These are phyloP conservation scores for Penicillium fuscoglaucum DNA, from an alignment of 2,329 filamentous ascomycete genomes.

Conservation along the genomic window DNA sequence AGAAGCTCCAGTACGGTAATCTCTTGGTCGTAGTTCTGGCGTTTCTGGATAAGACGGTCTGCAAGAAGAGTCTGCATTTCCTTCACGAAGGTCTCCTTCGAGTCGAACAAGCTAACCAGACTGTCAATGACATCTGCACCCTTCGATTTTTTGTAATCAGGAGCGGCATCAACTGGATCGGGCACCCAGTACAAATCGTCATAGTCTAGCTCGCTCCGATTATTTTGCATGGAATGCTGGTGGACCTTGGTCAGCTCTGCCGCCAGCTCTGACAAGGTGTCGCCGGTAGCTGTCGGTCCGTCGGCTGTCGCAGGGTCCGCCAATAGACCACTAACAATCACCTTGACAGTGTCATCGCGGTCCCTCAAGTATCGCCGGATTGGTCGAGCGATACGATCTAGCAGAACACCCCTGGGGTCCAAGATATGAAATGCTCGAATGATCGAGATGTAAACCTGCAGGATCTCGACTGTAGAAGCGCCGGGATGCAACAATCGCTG, in stretches of 20 bases:
- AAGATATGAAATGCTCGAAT: conserved; percentile 64
- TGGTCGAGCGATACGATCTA: conserved; percentile 65
- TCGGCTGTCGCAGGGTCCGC: conserved; percentile 52
- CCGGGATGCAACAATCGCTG: conserved; percentile 62
- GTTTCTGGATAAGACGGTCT: conserved; percentile 69
- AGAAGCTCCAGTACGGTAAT: conserved; percentile 80
- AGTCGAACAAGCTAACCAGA: conserved; percentile 82
- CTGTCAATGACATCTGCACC: conserved; percentile 90
- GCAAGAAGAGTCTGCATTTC: conserved; percentile 90
- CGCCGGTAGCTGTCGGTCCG: conserved; percentile 33
- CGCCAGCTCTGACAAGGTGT: conserved; percentile 54
- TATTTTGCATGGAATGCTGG: conserved; percentile 45
- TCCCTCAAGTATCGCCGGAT: conserved; percentile 64
- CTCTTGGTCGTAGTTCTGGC: conserved; percentile 73
- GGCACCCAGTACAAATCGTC: conserved; percentile 92
- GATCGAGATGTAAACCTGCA: conserved; percentile 67
- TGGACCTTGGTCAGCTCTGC: conserved; percentile 50
- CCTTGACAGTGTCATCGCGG: conserved; percentile 65
- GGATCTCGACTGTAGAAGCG: conserved; percentile 64
- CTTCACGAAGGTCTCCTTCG: conserved; percentile 88
- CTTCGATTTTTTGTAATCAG: conserved; percentile 86
- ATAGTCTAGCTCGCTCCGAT: conserved; percentile 76
- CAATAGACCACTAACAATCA: conserved; percentile 64
- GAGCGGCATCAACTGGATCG: conserved; percentile 87
- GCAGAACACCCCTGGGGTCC: conserved; percentile 64